Percentiles rank a stretch among this genome's conserved stretches.
Conservation (phyloP, 2,329 filamentous ascomycete genomes). For the Aspergillus ochraceus region DNA sequence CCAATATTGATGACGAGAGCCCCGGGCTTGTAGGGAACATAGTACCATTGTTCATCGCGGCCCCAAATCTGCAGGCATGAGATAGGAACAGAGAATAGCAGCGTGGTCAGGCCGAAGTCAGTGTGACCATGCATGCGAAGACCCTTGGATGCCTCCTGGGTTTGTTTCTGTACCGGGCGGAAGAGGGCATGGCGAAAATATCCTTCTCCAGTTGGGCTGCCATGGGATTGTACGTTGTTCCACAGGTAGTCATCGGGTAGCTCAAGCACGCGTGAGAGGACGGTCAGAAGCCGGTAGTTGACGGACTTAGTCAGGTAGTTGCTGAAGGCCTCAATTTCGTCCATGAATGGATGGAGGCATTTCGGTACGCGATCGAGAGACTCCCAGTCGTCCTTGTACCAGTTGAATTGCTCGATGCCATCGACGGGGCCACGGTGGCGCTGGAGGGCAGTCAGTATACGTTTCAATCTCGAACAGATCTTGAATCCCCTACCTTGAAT, state of each 20-base stretch:
- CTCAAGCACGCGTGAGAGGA: slow-evolving; percentile 48
- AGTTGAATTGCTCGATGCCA: slow-evolving; percentile 58
- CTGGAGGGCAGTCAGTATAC: slow-evolving; percentile 17
- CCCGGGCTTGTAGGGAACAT: slow-evolving; percentile 44
- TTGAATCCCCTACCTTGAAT: slow-evolving; percentile 38
- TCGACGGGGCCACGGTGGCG: slow-evolving; percentile 46
- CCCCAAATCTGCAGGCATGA: slow-evolving; percentile 50
- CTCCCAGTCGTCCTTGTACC: slow-evolving; percentile 51
- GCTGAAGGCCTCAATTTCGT: slow-evolving; percentile 50
- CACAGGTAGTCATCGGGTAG: slow-evolving; percentile 48
- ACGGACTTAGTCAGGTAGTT: slow-evolving; percentile 52
- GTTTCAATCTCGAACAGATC: neutral
- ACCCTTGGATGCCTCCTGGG: slow-evolving; percentile 36
- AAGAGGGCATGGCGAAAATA: slow-evolving; percentile 50
- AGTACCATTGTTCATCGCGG: slow-evolving; percentile 48
- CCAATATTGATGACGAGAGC: slow-evolving; percentile 54
- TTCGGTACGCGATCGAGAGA: slow-evolving; percentile 42
- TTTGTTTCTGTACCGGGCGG: slow-evolving; percentile 37
- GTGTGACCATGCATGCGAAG: slow-evolving; percentile 50
- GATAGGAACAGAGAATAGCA: slow-evolving; percentile 50
- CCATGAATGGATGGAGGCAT: slow-evolving; percentile 53
- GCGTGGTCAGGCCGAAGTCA: slow-evolving; percentile 49
- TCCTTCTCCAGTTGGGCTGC: slow-evolving; percentile 44
- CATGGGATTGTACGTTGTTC: slow-evolving; percentile 47
- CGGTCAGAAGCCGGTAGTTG: slow-evolving; percentile 43